Conservation (phyloP, 129 eudicot species). For the Chrysanthemum seticuspe region DNA sequence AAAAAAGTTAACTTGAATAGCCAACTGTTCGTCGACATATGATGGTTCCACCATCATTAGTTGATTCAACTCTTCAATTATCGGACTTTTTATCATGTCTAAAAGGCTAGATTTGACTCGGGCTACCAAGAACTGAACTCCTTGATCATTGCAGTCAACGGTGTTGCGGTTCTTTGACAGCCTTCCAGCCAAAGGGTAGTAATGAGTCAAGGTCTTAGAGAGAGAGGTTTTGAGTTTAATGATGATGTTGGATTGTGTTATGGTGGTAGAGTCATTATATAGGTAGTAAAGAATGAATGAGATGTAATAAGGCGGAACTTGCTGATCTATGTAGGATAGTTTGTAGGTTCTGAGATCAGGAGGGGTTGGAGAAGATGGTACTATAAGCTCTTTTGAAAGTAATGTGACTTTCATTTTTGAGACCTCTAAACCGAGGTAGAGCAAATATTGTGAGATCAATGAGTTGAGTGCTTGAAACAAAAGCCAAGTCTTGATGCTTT, state of each 20-base stretch:
- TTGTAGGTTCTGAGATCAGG: constrained; percentile 32
- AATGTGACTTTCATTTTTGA: constrained; percentile 35
- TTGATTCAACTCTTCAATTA: constrained; percentile 26
- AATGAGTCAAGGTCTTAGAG: constrained; percentile 35
- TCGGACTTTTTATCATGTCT: constrained; percentile 21
- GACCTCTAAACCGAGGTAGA: not conserved
- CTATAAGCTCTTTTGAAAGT: constrained; percentile 32
- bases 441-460: not conserved
- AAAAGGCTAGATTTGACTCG: constrained; percentile 25
- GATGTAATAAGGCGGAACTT: constrained; percentile 20
- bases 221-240: constrained; percentile 37
- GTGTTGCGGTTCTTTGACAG: constrained; percentile 18
- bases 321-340: constrained; percentile 39
- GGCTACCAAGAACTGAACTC: constrained; percentile 35
- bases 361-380: constrained; percentile 44
- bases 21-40: constrained; percentile 38
- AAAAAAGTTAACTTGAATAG: constrained; percentile 45
- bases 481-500: not conserved
- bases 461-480: not conserved
- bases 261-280: constrained; percentile 20
- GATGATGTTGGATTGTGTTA: constrained; percentile 27
- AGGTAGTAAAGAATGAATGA: constrained; percentile 38
- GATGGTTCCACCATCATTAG: constrained; percentile 24
- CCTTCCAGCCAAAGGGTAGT: constrained; percentile 51
- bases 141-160: constrained; percentile 40